These are phyloP conservation scores for Ogataea zsoltii DNA, from an alignment of 805 yeast genomes.

Conservation along the genomic window DNA sequence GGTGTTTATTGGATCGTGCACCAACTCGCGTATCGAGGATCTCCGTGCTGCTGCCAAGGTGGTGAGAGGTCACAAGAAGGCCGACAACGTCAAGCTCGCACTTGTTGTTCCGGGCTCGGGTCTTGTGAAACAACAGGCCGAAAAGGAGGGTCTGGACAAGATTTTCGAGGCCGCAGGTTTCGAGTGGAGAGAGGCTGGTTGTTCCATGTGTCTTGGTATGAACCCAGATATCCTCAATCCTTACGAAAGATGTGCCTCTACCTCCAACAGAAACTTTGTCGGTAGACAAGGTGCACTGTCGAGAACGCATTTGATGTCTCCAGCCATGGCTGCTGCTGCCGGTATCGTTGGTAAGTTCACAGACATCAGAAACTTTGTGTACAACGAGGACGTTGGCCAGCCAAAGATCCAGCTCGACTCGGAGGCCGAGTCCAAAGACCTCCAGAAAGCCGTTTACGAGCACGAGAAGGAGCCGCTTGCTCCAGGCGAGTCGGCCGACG, in stretches of 20 bases:
- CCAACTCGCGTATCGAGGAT: conserved; percentile 97
- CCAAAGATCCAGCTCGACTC: conserved; percentile 54
- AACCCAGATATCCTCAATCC: conserved; percentile 96
- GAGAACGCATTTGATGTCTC: conserved; percentile 96
- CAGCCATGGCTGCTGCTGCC: conserved; percentile 99
- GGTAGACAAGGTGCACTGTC: conserved; percentile 98
- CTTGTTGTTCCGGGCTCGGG: conserved; percentile 98
- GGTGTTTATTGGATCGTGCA: conserved; percentile 97
- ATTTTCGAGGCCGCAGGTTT: conserved; percentile 91
- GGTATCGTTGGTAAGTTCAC: conserved; percentile 87
- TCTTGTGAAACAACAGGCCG: conserved; percentile 89
- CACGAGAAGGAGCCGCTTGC: conserved; percentile 65
- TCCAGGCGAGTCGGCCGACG: conserved; percentile 52
- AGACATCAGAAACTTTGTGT: conserved; percentile 83
- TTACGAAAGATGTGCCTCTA: conserved; percentile 96
- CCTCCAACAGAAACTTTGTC: conserved; percentile 97
- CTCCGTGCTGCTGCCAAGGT: conserved; percentile 93
- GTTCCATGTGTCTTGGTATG: conserved; percentile 99
- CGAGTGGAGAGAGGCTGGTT: conserved; percentile 99
- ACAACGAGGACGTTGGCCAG: conserved; percentile 53
- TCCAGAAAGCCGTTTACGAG: conserved; percentile 70
- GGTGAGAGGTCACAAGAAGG: conserved; percentile 86
- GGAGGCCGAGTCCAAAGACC: conserved; percentile 51
- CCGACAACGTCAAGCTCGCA: conserved; percentile 75
- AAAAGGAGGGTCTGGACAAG: conserved; percentile 90